Evolutionary conservation across 2,329 filamentous ascomycete species (phyloP), one percentile per base, ranked within the genome.

Genomic region (Fusarium sp.): DNA sequence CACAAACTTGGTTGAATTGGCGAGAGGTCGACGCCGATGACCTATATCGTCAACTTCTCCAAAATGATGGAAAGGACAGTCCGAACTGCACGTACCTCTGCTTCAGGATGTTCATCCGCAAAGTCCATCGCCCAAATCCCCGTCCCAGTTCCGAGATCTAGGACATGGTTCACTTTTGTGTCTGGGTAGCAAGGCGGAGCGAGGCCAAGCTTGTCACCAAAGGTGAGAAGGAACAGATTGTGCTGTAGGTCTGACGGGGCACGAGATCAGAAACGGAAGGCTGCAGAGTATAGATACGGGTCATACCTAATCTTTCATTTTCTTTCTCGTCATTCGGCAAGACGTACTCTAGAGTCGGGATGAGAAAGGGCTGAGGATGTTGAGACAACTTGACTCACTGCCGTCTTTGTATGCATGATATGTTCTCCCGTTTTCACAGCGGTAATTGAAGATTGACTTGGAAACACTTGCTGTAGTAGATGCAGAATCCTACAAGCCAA

Each of bases 121-220:
- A 39, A 55, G 35, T 55, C 51, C 35, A 30, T 55, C 3, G 51
- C 63, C 63, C 63, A 66, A 18, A 66, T 66, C 6, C 63, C 63
- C 8, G 63, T 66, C 2, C 63, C 63, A 20, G 63, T 66, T 20
- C 63, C 63, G 4, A 66, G n/a, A 5, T 66, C 63, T 1, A 66
- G 7, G 2, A 56, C 63, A 3, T 14, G 59, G 3, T 57, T 55
- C 13, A 66, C 24, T 7, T 57, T 48, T 4, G 59, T 30, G 4
- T 55, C 36, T 1, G 24, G 36, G 8, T 28, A 44, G 2, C 63
- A 64, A 2, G 63, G 59, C 2, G 63, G 63, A 0, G 41, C 44
- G 4, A 66, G 59, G 1, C 63, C 63, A 32, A 66, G 63, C 22
- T 57, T 56, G 11, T 66, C 63, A 5, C 47, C 50, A 15, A 66